Base-by-base conservation (phyloP, 2,329 filamentous ascomycete genomes). In the Ambrosiella beaveri region DNA sequence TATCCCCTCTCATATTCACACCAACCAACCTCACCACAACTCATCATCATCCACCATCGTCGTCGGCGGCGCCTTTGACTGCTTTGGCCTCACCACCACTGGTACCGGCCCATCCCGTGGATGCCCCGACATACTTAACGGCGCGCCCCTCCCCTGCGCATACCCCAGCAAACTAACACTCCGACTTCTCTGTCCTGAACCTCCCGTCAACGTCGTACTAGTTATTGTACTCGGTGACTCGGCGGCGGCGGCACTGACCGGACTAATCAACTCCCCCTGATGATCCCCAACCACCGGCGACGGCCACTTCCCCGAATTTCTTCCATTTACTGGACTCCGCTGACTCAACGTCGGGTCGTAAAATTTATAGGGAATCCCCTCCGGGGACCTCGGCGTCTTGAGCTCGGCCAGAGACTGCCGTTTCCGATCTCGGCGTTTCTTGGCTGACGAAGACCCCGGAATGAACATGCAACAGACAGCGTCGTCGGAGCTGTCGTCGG, bases 331-430 rank as follows among this genome's bases (percentile, higher is more conserved):
- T 1, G 53, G 53, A 27, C 15, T 50, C 8, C 36, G 51, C 9
- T 41, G 39, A n/a, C 27, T 15, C 12, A 58, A 41, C 15, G 15
- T 55, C 9, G 57, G 57, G 44, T 58, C 52, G 35, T 58, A 55
- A 41, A 55, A 58, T 53, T 58, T 58, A 39, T 58, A 58, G 35
- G 57, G 57, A 13, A 58, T 58, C 8, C 57, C 57, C 35, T 58
- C 57, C 2, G 57, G 51, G 2, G 51, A 54, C 7, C 52, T 35
- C 44, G 57, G 57, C n/a, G 51, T 47, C 4, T n/a, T 19, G 1
- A 50, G 51, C 37, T n/a, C 15, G 3, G 50, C 52, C 61, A 62
- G 13, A 58, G 62, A 56, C 62, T 64, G 53, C 62, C 47, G 6
- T 61, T 61, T 13, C 56, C 64, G 36, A 38, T 58, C 41, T 8